A percentile compares a stretch with the other conserved stretches of the same genome.
Evolutionary conservation across 495 filamentous ascomycete species (phyloP).

Genomic region (Parmelia sp.): DNA sequence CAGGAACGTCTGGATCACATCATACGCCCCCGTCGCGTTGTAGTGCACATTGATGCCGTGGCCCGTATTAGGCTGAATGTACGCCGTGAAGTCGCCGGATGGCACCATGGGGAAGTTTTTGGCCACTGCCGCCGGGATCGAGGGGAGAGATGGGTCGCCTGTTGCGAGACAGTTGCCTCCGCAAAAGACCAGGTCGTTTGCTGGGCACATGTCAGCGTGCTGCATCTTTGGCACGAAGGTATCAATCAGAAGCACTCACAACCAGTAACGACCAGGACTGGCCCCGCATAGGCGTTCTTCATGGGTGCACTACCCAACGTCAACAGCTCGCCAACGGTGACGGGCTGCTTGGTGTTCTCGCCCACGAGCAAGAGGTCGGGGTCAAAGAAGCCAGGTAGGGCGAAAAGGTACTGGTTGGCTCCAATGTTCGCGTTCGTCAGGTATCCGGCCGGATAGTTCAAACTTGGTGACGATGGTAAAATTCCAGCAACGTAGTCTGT

Average conservation of each 20-base stretch:
- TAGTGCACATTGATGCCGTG: conserved; percentile 49
- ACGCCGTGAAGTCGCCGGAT: conserved; percentile 37
- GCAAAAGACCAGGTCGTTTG: conserved; percentile 46
- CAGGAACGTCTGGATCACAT: conserved; percentile 35
- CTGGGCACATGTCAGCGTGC: conserved; percentile 19
- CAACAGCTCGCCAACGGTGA: conserved; percentile 45
- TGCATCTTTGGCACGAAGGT: background rate
- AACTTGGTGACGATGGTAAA: background rate
- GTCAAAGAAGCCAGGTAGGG: conserved; percentile 43
- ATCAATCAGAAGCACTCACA: conserved; percentile 13
- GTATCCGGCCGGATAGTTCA: conserved; percentile 37
- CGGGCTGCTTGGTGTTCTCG: conserved; percentile 43
- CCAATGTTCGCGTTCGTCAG: conserved; percentile 37
- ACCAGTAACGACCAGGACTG: conserved; percentile 45
- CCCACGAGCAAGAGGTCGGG: conserved; percentile 35
- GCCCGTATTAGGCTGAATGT: conserved; percentile 43
- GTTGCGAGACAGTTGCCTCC: conserved; percentile 46
- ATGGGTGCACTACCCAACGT: conserved; percentile 32
- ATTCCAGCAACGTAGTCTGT: conserved; percentile 12
- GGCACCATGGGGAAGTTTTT: conserved; percentile 36
- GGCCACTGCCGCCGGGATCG: conserved; percentile 37
- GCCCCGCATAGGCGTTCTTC: conserved; percentile 37
- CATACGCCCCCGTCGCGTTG: conserved; percentile 40
- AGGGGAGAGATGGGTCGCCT: conserved; percentile 27
- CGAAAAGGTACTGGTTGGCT: conserved; percentile 41